These are phyloP conservation scores for Biscutella auriculata DNA, from an alignment of 441 rosid species.

Conservation along the genomic window DNA sequence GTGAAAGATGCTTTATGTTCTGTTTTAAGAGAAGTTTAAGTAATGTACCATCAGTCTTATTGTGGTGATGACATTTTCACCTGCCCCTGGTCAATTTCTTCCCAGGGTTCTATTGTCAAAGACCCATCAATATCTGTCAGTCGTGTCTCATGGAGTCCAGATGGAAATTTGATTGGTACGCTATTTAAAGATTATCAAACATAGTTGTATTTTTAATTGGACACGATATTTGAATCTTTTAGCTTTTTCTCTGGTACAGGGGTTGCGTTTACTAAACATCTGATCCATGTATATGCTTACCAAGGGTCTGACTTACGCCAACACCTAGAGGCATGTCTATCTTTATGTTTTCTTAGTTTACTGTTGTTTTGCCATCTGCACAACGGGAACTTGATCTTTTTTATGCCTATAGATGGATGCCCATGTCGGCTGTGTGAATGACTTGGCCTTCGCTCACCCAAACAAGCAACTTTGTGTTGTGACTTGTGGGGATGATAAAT, in stretches of 20 bases:
- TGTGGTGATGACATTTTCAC: background rate
- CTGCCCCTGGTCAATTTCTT: background rate
- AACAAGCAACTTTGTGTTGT: constrained; percentile 53
- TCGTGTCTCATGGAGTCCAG: constrained; percentile 15
- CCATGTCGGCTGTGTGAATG: constrained; percentile 54
- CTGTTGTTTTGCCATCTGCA: background rate
- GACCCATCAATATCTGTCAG: constrained; percentile 11
- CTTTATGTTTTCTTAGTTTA: background rate
- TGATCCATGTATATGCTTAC: constrained; percentile 50
- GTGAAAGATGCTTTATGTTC: background rate
- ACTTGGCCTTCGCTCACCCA: constrained; percentile 61
- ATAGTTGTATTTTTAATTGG: constrained; percentile 10
- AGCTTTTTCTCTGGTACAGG: constrained; percentile 22
- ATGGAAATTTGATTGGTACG: constrained; percentile 13
- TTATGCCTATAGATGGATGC: constrained; percentile 47
- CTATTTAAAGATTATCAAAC: background rate
- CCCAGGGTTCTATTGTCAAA: constrained; percentile 8
- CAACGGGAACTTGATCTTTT: background rate
- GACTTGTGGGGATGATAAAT: constrained; percentile 55
- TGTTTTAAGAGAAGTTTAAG: background rate
- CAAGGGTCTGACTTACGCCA: constrained; percentile 32
- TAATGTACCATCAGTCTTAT: background rate
- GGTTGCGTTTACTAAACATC: constrained; percentile 57
- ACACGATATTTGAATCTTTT: background rate
- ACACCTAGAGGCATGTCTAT: constrained; percentile 36